Base-by-base conservation (phyloP, 2,329 filamentous ascomycete genomes). In the Pseudopithomyces chartarum region DNA sequence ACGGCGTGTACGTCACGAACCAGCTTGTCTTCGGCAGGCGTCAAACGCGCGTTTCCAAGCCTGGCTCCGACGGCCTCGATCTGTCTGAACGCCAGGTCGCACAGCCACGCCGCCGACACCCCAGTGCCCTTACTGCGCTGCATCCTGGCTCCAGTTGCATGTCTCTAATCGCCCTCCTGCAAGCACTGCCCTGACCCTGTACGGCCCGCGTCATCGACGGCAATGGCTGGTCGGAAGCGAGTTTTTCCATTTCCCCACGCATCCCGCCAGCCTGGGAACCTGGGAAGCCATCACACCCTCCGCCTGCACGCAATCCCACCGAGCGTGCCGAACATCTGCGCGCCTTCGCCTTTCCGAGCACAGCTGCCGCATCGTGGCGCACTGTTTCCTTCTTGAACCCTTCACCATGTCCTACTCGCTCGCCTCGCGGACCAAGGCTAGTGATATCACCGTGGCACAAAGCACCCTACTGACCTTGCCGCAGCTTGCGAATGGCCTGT, bases 401-500 rank as follows among this genome's bases (percentile, higher is more conserved):
- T 40, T 36, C 43, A 47, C 53, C 34, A 58, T 55, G 56, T 44
- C 56, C 43, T 58, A 58, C 52, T 78, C 78, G 60, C 76, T 82
- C 58, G 74, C 76, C 49, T 78, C 76, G 52, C 77, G 79, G 58
- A 73, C 78, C 56, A 75, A 76, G 71, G 77, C 69, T 63, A 36
- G 68, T 68, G 54, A 56, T 49, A 32, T 49, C 51, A 46, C 47
- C 20, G 59, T 62, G 38, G 49, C 54, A 61, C 60, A 43, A 47
- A 51, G 40, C 49, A 46, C 48, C 23, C 39, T 40, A 61, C 58
- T 70, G 63, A 73, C 66, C 51, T 55, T 36, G 19, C 11, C 59
- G 58, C 61, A 71, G 73, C 70, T 75, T 56, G 75, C 84, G 65
- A 90, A 90, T 79, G 86, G 87, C 68, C 77, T 84, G 54, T 79